Conservation (phyloP, 352 stramenopile genomes). For the Pythium sp. region DNA sequence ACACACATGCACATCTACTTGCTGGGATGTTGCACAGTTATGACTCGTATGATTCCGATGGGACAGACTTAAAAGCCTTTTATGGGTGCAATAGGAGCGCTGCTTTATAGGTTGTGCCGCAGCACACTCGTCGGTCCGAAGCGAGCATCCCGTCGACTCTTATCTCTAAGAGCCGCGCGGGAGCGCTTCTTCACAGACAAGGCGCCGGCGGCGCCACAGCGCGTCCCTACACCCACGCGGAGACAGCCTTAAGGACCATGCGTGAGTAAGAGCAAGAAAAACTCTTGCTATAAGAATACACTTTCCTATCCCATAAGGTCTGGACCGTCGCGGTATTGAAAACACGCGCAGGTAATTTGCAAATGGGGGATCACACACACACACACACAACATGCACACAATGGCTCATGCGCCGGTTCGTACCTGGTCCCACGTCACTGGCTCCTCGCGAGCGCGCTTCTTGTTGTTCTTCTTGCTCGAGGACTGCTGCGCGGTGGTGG, state of each 20-base stretch:
- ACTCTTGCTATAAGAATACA: constrained; percentile 70
- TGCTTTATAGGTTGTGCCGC: constrained; percentile 12
- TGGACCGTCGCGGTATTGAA: constrained; percentile 68
- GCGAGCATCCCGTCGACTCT: not conserved
- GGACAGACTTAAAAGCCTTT: constrained; percentile 70
- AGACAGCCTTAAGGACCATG: constrained; percentile 92
- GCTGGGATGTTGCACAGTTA: constrained; percentile 86
- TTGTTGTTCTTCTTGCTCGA: constrained; percentile 66
- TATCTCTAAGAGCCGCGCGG: constrained; percentile 16
- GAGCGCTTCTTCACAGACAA: constrained; percentile 28
- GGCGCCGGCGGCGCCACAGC: constrained; percentile 27
- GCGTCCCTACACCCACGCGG: constrained; percentile 56
- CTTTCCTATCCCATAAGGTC: constrained; percentile 86
- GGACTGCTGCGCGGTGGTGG: not conserved
- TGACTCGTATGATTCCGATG: constrained; percentile 92
- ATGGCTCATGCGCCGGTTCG: constrained; percentile 17
- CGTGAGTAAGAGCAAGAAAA: constrained; percentile 75
- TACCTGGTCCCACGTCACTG: constrained; percentile 62
- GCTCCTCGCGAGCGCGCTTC: constrained; percentile 60
- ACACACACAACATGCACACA: constrained; percentile 7
- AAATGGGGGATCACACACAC: constrained; percentile 40
- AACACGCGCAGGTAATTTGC: constrained; percentile 60
- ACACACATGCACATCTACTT: constrained; percentile 5
- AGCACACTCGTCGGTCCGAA: constrained; percentile 10
- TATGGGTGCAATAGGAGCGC: constrained; percentile 42